Evolutionary conservation across 1,284 basidiomycete genomes (phyloP), one percentile per base, ranked within the genome.

Genomic region (Moesziomyces sp.): DNA sequence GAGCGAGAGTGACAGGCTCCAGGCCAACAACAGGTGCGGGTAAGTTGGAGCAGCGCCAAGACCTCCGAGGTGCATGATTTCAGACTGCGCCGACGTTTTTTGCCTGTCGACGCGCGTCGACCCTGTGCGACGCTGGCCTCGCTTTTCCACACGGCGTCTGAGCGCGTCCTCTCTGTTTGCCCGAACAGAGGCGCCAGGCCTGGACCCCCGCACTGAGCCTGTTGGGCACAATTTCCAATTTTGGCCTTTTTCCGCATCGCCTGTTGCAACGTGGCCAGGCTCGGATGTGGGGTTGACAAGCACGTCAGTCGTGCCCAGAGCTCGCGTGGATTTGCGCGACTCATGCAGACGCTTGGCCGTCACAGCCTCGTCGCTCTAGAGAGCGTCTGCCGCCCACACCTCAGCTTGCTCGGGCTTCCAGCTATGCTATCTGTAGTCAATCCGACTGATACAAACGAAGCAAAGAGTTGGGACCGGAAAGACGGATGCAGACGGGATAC

Each of bases 71-170:
- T 58, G 54, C 49, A 53, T 59, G 26, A 34, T 55, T 53, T 61
- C 46, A 58, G 30, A 53, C 46, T 44, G 45, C 54, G 46, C 50
- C 58, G 45, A 55, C 43, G 46, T 23, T 52, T 55, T 34, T 34
- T 34, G 30, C 30, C 30, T 34, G 30, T 34, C 30, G 30, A 34
- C 30, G 52, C 23, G 19, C 47, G n/a, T 54, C 52, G 16, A 44
- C n/a, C 28, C 42, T 44, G 34, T 44, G 44, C 46, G 21, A 46
- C 21, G 13, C 14, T 23, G 35, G 13, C 30, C 46, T 57, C 65
- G 62, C 59, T 54, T 68, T 68, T 61, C 65, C 59, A 68, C 65
- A 68, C 48, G 52, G 58, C 40, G 54, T 56, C 26, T 30, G 62
- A 19, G 16, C n/a, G n/a, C 24, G 21, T 18, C 30, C 34, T 16